Conservation (phyloP, 1,139 yeast genomes). For the Zygosaccharomyces pseudobailii region DNA sequence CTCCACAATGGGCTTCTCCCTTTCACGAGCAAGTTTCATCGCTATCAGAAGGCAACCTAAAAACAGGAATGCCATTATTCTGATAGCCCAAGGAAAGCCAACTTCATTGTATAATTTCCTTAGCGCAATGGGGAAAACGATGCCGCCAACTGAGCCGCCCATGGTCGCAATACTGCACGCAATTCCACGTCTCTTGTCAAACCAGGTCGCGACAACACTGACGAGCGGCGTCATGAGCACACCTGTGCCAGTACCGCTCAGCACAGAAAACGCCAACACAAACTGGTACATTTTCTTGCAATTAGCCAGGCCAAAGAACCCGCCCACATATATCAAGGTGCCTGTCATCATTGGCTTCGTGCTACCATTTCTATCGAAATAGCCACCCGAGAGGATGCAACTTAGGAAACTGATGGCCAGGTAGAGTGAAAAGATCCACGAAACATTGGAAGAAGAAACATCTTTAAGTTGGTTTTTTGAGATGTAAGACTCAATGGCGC, state of each 20-base stretch:
- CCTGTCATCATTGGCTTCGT: slow-evolving; percentile 43
- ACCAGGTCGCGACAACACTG: slow-evolving; percentile 59
- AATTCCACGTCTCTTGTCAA: slow-evolving; percentile 46
- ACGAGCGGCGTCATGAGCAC: slow-evolving; percentile 52
- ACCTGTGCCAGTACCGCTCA: slow-evolving; percentile 54
- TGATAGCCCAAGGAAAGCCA: slow-evolving; percentile 60
- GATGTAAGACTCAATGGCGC: slow-evolving; percentile 69
- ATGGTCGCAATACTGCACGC: slow-evolving; percentile 55
- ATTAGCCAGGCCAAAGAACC: slow-evolving; percentile 49
- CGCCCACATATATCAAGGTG: slow-evolving; percentile 41
- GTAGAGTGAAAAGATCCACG: slow-evolving; percentile 70
- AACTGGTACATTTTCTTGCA: slow-evolving; percentile 50
- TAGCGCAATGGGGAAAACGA: slow-evolving; percentile 56
- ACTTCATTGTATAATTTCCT: slow-evolving; percentile 47
- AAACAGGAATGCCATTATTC: slow-evolving; percentile 50
- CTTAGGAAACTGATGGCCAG: slow-evolving; percentile 54
- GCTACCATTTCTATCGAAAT: slow-evolving; percentile 49
- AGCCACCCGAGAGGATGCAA: slow-evolving; percentile 53
- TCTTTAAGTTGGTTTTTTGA: slow-evolving; percentile 49
- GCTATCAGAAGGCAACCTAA: slow-evolving; percentile 41
- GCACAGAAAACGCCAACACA: slow-evolving; percentile 47
- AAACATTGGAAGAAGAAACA: slow-evolving; percentile 47
- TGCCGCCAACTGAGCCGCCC: slow-evolving; percentile 67
- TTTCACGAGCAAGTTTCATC: slow-evolving; percentile 44
- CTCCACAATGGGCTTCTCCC: slow-evolving; percentile 31